These are phyloP conservation scores for Pichia insulana DNA, from an alignment of 805 yeast genomes.

Conservation along the genomic window DNA sequence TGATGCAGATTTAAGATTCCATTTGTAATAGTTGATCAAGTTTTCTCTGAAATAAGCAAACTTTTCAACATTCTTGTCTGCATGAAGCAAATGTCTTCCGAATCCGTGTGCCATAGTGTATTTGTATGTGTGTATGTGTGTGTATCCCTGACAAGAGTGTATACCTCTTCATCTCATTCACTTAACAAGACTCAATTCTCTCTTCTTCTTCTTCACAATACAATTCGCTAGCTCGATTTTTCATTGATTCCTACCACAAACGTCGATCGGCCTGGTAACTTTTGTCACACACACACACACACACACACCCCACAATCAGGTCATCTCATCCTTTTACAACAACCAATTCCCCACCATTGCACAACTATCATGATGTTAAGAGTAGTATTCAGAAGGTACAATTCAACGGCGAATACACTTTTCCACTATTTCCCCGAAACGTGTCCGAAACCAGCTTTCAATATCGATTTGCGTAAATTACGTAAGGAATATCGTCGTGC, in stretches of 20 bases:
- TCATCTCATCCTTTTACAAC: too few species aligned
- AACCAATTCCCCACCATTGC: too few species aligned
- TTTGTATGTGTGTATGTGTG: background rate
- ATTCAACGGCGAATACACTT: background rate
- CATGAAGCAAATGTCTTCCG: conserved; percentile 21
- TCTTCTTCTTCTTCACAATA: too few species aligned
- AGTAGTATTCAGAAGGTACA: too few species aligned
- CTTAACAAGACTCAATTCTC: too few species aligned
- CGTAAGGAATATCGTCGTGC: conserved; percentile 67
- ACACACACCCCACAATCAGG: too few species aligned
- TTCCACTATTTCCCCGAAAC: conserved; percentile 62
- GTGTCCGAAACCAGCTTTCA: conserved; percentile 47
- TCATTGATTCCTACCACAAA: too few species aligned
- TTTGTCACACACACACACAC: too few species aligned
- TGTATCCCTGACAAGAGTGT: background rate
- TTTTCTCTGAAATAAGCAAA: conserved; percentile 26
- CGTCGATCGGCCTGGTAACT: too few species aligned
- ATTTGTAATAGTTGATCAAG: conserved; percentile 24
- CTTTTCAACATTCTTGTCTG: conserved; percentile 26
- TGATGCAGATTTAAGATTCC: conserved; percentile 23
- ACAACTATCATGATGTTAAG: too few species aligned
- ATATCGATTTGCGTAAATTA: conserved; percentile 43
- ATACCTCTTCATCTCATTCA: background rate
- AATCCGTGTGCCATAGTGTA: background rate
- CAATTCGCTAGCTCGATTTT: too few species aligned